Evolutionary conservation across 176 grass and related monocot genomes (phyloP), one percentile per base, ranked within the genome.

Genomic region (Avena sativa): DNA sequence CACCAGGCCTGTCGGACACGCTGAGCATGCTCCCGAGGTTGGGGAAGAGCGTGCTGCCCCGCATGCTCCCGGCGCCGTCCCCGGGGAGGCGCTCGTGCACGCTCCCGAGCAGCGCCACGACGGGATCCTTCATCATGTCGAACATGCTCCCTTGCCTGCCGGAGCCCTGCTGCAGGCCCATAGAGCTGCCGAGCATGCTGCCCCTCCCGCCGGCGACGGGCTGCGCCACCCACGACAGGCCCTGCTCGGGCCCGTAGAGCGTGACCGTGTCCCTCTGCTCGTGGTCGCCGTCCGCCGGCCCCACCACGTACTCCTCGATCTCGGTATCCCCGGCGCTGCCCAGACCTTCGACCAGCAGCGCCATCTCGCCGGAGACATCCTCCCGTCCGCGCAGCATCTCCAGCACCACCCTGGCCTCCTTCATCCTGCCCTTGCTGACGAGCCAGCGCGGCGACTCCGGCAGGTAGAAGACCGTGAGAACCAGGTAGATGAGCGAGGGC

Each of bases 391-490:
- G 89, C 11, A 98, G 71, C 87, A 83, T 96, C 88, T 94, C 90
- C 12, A 96, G 79, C 13, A 91, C 81, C 2, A 50, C 76, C 85
- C 91, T 88, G 0, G 93, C 96, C 76, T 98, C 92, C 59, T 80
- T 91, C 92, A 95, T 95, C 4, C 89, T 58, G 0, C 96, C 96
- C 89, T 98, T 98, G 90, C 90, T 94, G 6, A 95, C 96, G 0
- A 98, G 96, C 93, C 91, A 95, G 5, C 93, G 86, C 17, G 96
- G 96, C 30, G 96, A 98, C 78, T 98, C 96, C 2, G 93, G 90
- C 12, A 94, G 83, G 87, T 88, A 98, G 75, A 92, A 64, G 4
- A 92, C 64, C 12, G 89, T 70, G 1, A 98, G 64, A 0, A 47
- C 69, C 8, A 98, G 73, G 76, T 95, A 98, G 13, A 92, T 0